Evolutionary conservation across 2,329 filamentous ascomycete genomes (phyloP), one percentile per base, ranked within the genome.

Genomic region (Ophiocordyceps robertsii): DNA sequence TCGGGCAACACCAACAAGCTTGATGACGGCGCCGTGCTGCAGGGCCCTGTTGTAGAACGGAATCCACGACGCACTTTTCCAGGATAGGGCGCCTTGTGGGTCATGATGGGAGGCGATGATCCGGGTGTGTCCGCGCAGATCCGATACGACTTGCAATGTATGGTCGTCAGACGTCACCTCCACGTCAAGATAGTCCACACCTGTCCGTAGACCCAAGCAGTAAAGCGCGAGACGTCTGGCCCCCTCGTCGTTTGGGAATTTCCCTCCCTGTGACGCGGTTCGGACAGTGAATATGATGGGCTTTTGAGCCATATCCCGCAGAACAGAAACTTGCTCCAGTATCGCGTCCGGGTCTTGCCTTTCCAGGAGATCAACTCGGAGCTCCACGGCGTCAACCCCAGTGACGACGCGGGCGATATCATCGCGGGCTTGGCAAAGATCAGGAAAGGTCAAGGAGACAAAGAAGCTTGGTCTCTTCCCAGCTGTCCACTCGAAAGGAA

Each of bases 91-190:
- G 9, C 82, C 82, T 43, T 74, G 66, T 0, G 88, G 85, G 58
- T 98, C 92, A 59, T 98, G 92, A 59, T 98, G 90, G 1, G 92
- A 98, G 9, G 90, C 88, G 53, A 98, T 94, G 56, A 98, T 84
- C 47, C 80, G 82, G 1, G 86, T 87, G 49, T 75, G 72, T 3
- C 82, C 80, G 58, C 85, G 83, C 6, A 62, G 61, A 43, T 81
- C 75, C 0, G 75, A 71, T 4, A 95, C 71, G 13, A 74, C 67
- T 38, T 81, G 74, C 29, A 95, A 71, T 30, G 93, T 68, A n/a
- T 79, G 67, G 40, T 86, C 78, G 0, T 88, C 82, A 60, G 89
- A 82, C 1, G 85, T 84, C 63, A 96, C 84, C 60, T 98, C 92
- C 8, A 96, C 67, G 58, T 98, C 92, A 21, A 98, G 72, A 56